Evolutionary conservation across 768 basidiomycete species (phyloP), one percentile per base, ranked within the genome.

Genomic region (Sutorius australiensis): DNA sequence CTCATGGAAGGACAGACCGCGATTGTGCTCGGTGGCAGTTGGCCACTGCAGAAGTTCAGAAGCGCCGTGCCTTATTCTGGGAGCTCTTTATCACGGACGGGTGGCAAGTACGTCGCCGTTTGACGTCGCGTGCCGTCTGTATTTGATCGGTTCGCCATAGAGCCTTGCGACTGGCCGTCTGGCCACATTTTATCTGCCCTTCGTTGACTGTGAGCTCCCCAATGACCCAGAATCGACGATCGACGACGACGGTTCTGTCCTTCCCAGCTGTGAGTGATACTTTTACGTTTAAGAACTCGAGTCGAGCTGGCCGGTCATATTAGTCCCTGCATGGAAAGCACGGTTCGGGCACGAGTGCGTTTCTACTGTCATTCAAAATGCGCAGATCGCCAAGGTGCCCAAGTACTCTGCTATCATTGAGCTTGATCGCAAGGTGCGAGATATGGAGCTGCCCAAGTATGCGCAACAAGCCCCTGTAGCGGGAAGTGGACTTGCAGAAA

Each of bases 11-110:
- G 19, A 39, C 50, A 87, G 86, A 88, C 59, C 83, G 84, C 8
- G 86, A 88, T 62, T 84, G 83, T 62, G 85, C 85, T 6, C 75
- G 86, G 30, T 88, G 85, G 84, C 78, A 80, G 34, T 66, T 88
- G 17, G 57, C 79, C 6, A 76, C 77, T 3, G 73, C 76, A 1
- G 86, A 86, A 61, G 82, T 87, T 5, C 84, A 88, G 70, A 86
- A 86, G 64, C 78, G 86, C 5, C 77, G 86, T 30, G 78, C 82
- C 1, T 64, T 87, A 21, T 87, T 87, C 59, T 87, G 86, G 86
- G 86, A 88, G 55, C 54, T 87, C 28, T 86, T 85, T 59, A 83
- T 86, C 57, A 84, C 85, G 0, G 86, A 87, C 63, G 81, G 82
- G 55, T 87, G 85, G 84, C 84, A 85, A 77, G 86, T 84, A 54